A percentile compares a stretch with the other conserved stretches of the same genome.
These are phyloP conservation scores for Pythium diclinum DNA, from an alignment of 352 stramenopile genomes.

Conservation along the genomic window DNA sequence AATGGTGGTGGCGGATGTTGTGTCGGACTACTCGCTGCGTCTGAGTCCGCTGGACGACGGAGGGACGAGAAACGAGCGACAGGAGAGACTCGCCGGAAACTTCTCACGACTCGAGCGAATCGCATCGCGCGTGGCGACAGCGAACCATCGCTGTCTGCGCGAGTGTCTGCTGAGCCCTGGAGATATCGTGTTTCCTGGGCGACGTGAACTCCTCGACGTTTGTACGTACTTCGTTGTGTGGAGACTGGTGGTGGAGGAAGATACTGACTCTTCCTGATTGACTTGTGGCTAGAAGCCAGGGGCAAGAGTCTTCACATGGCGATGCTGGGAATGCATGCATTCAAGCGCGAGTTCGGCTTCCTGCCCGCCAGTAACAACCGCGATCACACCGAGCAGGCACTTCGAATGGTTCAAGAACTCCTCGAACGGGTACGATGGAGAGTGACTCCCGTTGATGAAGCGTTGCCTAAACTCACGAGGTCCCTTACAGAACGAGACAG, in stretches of 20 bases:
- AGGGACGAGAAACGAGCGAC: slow-evolving; percentile 3
- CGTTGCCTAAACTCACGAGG: neutral
- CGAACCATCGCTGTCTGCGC: slow-evolving; percentile 26
- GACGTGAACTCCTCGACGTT: neutral
- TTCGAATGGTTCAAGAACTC: slow-evolving; percentile 10
- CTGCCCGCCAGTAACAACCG: slow-evolving; percentile 15
- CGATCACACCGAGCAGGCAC: slow-evolving; percentile 20
- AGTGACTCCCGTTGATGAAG: too few relatives aligned
- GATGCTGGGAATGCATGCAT: slow-evolving; percentile 18
- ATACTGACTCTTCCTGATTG: too few relatives aligned
- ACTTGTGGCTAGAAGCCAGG: slow-evolving; percentile 4
- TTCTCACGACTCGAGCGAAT: slow-evolving; percentile 9
- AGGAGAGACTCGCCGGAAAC: neutral
- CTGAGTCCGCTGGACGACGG: neutral
- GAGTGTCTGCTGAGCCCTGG: slow-evolving; percentile 24
- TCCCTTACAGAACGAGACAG: neutral
- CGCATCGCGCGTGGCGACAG: neutral
- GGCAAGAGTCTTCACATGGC: slow-evolving; percentile 22
- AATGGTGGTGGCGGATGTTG: neutral
- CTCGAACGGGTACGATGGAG: slow-evolving; percentile 12
- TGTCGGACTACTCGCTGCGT: slow-evolving; percentile 4
- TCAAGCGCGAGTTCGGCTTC: slow-evolving; percentile 25
- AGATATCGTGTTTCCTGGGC: slow-evolving; percentile 10
- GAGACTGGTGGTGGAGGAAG: neutral
- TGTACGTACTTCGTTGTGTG: neutral